These are phyloP conservation scores for Effrenium voratum DNA, from an alignment of 73 alveolate genomes.

Conservation along the genomic window DNA sequence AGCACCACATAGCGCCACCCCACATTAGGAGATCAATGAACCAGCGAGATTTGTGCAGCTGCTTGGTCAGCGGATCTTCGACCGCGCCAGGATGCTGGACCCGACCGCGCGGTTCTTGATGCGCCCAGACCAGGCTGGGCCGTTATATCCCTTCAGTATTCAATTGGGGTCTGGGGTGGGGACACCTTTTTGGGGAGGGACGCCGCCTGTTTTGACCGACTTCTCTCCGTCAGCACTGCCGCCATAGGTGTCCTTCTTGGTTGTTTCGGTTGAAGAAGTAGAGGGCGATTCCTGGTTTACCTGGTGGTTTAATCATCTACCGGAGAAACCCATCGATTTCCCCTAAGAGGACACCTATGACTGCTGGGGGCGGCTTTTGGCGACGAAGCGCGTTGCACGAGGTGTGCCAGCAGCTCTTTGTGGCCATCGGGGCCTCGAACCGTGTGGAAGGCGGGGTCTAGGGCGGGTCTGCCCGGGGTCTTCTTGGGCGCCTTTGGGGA, in stretches of 20 bases:
- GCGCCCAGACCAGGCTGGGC: slow-evolving; percentile 48
- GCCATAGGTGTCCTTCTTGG: background rate
- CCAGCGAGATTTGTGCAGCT: too few relatives aligned
- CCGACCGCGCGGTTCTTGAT: slow-evolving; percentile 35
- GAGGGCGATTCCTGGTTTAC: background rate
- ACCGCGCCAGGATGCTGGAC: slow-evolving; percentile 51
- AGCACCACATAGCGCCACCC: too few relatives aligned
- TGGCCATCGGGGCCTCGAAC: slow-evolving; percentile 62
- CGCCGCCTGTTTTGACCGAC: background rate
- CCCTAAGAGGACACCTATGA: background rate
- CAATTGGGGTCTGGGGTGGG: background rate
- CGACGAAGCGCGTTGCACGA: background rate
- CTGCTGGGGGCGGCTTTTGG: background rate
- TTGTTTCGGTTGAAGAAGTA: background rate
- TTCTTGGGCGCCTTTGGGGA: too few relatives aligned
- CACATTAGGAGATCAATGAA: too few relatives aligned
- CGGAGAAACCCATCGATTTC: background rate
- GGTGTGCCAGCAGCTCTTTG: slow-evolving; percentile 82
- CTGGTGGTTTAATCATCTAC: background rate
- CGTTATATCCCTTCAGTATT: background rate
- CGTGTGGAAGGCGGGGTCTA: slow-evolving; percentile 73
- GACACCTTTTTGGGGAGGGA: too few relatives aligned
- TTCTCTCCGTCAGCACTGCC: background rate
- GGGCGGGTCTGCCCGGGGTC: too few relatives aligned
- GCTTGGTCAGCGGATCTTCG: too few relatives aligned